Evolutionary conservation across 2,329 filamentous ascomycete genomes (phyloP), one percentile per base, ranked within the genome.

Genomic region (Colletotrichum sp.): DNA sequence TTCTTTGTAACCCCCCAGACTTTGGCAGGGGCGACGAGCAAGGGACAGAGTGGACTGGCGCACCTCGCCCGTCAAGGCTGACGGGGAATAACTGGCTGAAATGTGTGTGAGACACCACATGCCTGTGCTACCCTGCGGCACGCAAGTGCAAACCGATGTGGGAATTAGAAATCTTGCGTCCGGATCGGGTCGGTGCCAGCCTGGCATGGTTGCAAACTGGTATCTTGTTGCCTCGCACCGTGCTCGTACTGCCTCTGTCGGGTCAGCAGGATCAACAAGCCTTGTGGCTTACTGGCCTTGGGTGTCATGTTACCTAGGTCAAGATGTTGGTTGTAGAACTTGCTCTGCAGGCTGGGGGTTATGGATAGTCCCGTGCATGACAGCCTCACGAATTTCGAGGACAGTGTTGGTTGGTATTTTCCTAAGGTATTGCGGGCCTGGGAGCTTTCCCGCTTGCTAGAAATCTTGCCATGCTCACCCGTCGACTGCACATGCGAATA

Each of bases 21-120:
- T 28, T 18, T 28, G 55, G 16, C 21, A 59, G 26, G 55, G 55
- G 21, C 26, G 55, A 36, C 30, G 30, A 63, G 13, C 43, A 21
- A 52, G 43, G 43, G 43, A 52, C 43, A 52, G 43, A 52, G 43
- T 7, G 43, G 43, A 21, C 43, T 52, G n/a, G 43, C 43, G 12
- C 30, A 21, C n/a, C 18, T 43, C 32, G 57, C 30, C 65, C n/a
- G 32, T 69, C 48, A 68, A 60, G 69, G 69, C 39, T 72, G 68
- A 32, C 26, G 72, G 59, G n/a, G 12, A 32, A 36, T 30, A 16
- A 39, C 14, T 55, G 43, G 48, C 16, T 16, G 32, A 43, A 26
- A 60, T 30, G 5, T 68, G 69, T 72, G 59, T 72, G 30, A 75
- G 72, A 75, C 72, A 72, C 63, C 63, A 72, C 69, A 75, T 75